Percentiles rank a stretch among this genome's conserved stretches.
Conservation (phyloP, 495 filamentous ascomycete genomes). For the Hypoxylon lenormandii region DNA sequence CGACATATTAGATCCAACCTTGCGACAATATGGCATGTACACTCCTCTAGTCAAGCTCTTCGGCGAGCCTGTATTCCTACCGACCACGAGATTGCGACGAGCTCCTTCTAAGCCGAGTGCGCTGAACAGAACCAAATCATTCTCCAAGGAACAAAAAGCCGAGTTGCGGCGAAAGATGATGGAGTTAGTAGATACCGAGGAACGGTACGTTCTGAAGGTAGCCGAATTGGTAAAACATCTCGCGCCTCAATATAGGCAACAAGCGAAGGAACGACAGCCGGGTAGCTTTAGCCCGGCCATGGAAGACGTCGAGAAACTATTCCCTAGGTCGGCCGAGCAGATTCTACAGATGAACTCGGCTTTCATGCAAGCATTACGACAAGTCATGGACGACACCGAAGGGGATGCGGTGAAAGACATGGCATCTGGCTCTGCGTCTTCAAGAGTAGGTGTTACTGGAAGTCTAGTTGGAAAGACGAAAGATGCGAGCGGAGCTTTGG, state of each 20-base stretch:
- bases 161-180: slow-evolving; percentile 87
- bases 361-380: slow-evolving; percentile 79
- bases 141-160: slow-evolving; percentile 83
- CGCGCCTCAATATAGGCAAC: slow-evolving; percentile 76
- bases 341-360: slow-evolving; percentile 82
- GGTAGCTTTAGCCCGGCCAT: slow-evolving; percentile 78
- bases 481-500: slow-evolving; percentile 78
- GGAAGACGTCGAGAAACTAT: slow-evolving; percentile 77
- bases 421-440: slow-evolving; percentile 54
- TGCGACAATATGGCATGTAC: slow-evolving; percentile 79
- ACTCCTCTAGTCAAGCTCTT: slow-evolving; percentile 78
- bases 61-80: slow-evolving; percentile 84
- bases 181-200: slow-evolving; percentile 92
- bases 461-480: slow-evolving; percentile 58
- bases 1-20: slow-evolving; percentile 68
- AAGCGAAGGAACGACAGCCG: slow-evolving; percentile 67
- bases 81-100: slow-evolving; percentile 85
- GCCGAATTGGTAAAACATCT: slow-evolving; percentile 82
- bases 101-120: slow-evolving; percentile 87
- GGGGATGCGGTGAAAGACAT: slow-evolving; percentile 79
- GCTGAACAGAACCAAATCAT: slow-evolving; percentile 75
- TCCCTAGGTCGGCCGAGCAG: slow-evolving; percentile 79
- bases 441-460: slow-evolving; percentile 64
- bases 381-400: slow-evolving; percentile 84
- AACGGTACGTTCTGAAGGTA: slow-evolving; percentile 88